phyloP scores from a whole-genome alignment of 345 rosid species.

The Eucalyptus caleyi region DNA sequence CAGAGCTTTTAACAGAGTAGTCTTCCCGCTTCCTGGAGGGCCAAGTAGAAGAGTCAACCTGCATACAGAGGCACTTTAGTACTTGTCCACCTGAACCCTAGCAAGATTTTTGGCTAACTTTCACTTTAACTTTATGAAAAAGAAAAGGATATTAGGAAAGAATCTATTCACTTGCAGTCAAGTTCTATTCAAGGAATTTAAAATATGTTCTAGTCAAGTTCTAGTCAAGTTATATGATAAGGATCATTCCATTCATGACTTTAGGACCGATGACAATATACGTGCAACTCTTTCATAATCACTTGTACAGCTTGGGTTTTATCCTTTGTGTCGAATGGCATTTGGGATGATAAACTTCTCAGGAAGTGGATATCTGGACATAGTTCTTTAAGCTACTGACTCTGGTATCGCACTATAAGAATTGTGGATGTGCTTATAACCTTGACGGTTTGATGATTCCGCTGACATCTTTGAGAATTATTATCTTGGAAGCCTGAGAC shows the following conservation, averaged over 20 bases:
- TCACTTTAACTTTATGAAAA: neutral
- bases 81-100: neutral
- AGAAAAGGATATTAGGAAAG: neutral
- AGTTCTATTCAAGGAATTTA: neutral
- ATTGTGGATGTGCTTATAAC: neutral
- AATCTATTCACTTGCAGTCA: neutral
- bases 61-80: neutral
- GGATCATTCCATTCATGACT: neutral
- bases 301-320: neutral
- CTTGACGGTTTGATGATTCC: slow-evolving; percentile 56
- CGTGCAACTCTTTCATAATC: neutral
- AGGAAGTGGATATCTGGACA: neutral
- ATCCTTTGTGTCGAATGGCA: neutral
- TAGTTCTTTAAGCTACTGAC: neutral
- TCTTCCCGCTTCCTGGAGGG: slow-evolving; percentile 82
- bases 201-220: neutral
- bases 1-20: slow-evolving; percentile 48
- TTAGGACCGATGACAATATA: neutral
- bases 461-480: slow-evolving; percentile 42
- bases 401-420: neutral
- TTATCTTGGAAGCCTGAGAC: slow-evolving; percentile 18
- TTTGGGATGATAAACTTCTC: neutral
- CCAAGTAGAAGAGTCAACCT: slow-evolving; percentile 73
- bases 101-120: neutral
- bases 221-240: neutral